phyloP scores from a whole-genome alignment of 176 grass and related monocot genomes.

The Zoysia pacifica region DNA sequence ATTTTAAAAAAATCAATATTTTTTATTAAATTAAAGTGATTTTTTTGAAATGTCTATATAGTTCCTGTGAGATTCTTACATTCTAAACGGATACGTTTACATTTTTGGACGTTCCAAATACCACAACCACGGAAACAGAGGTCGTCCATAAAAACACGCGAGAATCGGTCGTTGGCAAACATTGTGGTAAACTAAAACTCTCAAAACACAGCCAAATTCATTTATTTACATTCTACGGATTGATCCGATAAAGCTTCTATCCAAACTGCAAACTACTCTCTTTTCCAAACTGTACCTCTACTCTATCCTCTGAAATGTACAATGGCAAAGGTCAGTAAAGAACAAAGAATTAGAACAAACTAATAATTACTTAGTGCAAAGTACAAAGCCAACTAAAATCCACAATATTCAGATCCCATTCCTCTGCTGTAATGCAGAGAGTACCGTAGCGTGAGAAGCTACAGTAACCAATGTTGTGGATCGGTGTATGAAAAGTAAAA shows the following conservation, averaged over 20 bases:
- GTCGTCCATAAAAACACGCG: not conserved
- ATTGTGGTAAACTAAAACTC: not conserved
- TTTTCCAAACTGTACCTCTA: slow-evolving; percentile 5
- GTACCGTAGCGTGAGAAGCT: no score
- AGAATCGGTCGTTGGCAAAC: not conserved
- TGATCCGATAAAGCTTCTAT: not conserved
- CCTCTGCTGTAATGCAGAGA: no score
- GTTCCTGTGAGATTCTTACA: no score
- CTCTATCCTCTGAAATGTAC: not conserved
- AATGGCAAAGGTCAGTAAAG: not conserved
- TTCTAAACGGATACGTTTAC: no score
- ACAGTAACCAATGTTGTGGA: no score
- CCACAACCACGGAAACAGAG: not conserved
- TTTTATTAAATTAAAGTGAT: no score
- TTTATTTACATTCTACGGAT: not conserved
- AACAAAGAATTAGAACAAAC: not conserved
- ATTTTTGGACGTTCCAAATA: not conserved
- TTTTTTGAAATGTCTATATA: no score
- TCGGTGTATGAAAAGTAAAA: no score
- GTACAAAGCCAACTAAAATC: no score
- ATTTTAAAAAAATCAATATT: no score
- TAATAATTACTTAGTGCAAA: no score
- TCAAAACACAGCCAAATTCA: not conserved
- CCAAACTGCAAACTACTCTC: not conserved
- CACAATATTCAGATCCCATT: no score